Conservation (phyloP, 208 protist species). For the Trypanosoma lewisi region DNA sequence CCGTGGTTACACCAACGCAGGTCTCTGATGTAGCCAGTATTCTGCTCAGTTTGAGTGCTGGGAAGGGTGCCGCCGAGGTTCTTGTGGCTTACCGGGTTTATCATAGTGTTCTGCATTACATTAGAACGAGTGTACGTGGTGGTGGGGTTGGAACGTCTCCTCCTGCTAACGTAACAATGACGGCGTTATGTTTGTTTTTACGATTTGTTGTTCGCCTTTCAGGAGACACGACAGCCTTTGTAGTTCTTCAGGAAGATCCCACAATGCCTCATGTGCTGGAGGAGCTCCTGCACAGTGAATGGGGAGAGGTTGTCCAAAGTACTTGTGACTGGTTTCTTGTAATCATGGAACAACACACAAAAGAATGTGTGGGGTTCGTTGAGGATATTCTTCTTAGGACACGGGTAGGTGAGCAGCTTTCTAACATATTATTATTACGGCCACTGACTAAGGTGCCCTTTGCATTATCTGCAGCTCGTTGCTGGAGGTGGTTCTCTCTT, state of each 20-base stretch:
- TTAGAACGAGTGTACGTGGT: constrained; percentile 2
- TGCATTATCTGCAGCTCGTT: constrained; percentile 35
- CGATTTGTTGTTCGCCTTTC: constrained; percentile 29
- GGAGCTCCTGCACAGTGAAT: constrained; percentile 32
- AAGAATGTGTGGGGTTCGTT: constrained; percentile 5
- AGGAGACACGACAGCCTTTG: constrained; percentile 25
- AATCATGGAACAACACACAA: constrained; percentile 5
- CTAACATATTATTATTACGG: constrained; percentile 21
- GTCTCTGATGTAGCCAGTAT: constrained; percentile 17
- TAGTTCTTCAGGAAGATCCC: constrained; percentile 17
- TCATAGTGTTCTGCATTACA: constrained; percentile 22
- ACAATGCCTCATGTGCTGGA: constrained; percentile 21
- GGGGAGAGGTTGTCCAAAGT: constrained; percentile 43
- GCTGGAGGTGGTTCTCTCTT: constrained; percentile 58
- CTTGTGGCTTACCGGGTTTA: constrained; percentile 41
- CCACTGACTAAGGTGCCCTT: constrained; percentile 28
- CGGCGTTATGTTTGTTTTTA: constrained; percentile 28
- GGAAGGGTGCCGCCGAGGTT: constrained; percentile 29
- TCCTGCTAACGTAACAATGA: constrained; percentile 15
- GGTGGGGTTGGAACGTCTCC: background rate
- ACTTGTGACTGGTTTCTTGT: constrained; percentile 25
- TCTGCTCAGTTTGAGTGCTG: constrained; percentile 9
- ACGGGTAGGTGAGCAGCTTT: constrained; percentile 20
- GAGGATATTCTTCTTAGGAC: constrained; percentile 32
- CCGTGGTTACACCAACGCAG: constrained; percentile 12